Evolutionary conservation across 179 eudicot species (phyloP), one percentile per base, ranked within the genome.

Genomic region (Sideroxylon spinosum): DNA sequence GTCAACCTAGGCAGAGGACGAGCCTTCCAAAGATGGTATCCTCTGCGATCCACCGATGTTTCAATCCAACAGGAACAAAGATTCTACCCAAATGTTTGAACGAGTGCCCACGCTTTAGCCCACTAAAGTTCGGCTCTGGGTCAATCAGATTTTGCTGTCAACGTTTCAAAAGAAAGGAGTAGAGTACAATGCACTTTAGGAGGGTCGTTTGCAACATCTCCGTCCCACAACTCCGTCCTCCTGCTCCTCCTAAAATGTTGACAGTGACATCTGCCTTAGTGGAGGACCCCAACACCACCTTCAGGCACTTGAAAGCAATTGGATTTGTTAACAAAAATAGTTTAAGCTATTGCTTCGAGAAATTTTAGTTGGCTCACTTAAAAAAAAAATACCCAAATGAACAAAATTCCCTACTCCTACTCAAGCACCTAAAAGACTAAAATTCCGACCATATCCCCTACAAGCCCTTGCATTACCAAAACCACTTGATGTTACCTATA

Each of bases 281-380:
- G 61, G 78, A 75, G 78, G 78, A 48, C 71, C 71, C 71, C 71
- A 23, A 75, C 60, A 63, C 7, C 26, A 25, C 78, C 78, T 9
- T 22, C 55, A 75, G 25, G 69, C 69, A 63, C 14, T 49, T 3
- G 23, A 70, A 70, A 17, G 60, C 59, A 71, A 53, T 53, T 25
- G 32, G 46, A 28, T 25, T 25, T 23, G 46, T 7, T 50, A 72
- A 7, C 46, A 52, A 46, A 37, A 37, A 37, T 37, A 37, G 5
- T 0, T 25, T 64, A 25, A 25, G 9, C 23, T 7, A 37, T 37
- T 37, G 44, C 44, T 37, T 37, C 2, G 6, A 37, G 44, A 37
- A 37, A 37, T 37, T 3, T 37, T 37, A 37, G 44, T 37, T 37
- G 44, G 44, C 44, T 37, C 44, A 1, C 6, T 37, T 1, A 37